Evolutionary conservation across 2,329 filamentous ascomycete species (phyloP), one percentile per base, ranked within the genome.

Genomic region (Periconia sp.): DNA sequence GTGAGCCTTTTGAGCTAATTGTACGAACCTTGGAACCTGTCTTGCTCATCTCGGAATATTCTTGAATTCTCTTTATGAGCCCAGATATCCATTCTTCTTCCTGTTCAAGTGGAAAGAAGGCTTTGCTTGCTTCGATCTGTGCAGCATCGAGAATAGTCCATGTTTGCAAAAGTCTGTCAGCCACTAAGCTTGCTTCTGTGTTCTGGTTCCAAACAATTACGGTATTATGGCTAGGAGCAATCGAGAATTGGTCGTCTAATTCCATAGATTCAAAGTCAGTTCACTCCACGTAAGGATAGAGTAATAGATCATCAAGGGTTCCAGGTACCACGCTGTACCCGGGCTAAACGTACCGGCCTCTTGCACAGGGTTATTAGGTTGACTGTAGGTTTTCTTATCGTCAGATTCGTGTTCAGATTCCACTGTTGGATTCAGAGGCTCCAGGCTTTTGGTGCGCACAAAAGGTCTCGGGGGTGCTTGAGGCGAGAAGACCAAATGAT

Each of bases 401-500:
- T 35, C 41, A 47, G 45, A 27, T 31, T 47, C 23, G 6, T 48
- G 40, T 14, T 50, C 23, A 11, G 33, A 37, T 11, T 37, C 33
- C 11, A 37, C 33, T 5, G 33, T 37, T 11, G 33, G 33, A 37
- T 37, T 37, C 6, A 37, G 33, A 37, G 11, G 5, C 13, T 37
- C 33, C 33, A 37, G 33, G 33, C 33, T 37, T 37, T 37, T 37
- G 33, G 33, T n/a, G 13, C 33, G 33, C 33, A 37, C 33, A n/a
- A 37, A 37, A n/a, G 33, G 33, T 11, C 13, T 37, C 33, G 33
- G 33, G 11, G 33, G 33, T 37, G 33, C 6, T 37, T 37, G 33
- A n/a, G 33, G 33, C 14, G 33, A 48, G 19, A 63, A 64, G 1
- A 64, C 59, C 23, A 63, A 50, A 31, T 57, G 53, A 49, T 59